These are phyloP conservation scores for Delonix regia DNA, from an alignment of 306 rosid genomes.

Conservation along the genomic window DNA sequence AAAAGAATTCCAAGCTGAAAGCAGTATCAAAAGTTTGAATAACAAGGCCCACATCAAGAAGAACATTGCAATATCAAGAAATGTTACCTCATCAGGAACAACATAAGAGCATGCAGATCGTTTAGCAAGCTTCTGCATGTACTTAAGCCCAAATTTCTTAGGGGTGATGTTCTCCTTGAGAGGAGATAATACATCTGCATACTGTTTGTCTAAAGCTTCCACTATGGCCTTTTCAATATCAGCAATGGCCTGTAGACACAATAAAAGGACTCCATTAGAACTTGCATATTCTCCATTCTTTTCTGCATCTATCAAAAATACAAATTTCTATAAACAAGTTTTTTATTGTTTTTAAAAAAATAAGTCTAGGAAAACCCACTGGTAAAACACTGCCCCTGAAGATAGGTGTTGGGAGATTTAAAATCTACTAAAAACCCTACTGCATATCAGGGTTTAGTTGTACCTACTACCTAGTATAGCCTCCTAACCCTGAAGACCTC, in stretches of 20 bases:
- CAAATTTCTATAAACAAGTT: neutral
- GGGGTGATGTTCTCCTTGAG: constrained; percentile 85
- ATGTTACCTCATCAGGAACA: constrained; percentile 85
- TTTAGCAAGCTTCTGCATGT: constrained; percentile 95
- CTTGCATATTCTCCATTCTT: neutral
- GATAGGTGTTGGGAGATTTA: neutral
- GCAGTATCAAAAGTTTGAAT: constrained; percentile 26
- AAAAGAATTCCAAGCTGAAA: constrained; percentile 84
- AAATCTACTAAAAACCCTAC: neutral
- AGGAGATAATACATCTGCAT: constrained; percentile 90
- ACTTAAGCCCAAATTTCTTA: constrained; percentile 94
- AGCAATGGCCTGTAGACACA: constrained; percentile 77
- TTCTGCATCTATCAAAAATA: constrained; percentile 7
- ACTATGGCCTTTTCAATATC: constrained; percentile 85
- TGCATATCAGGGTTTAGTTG: neutral
- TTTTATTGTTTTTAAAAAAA: neutral
- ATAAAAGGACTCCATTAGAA: neutral
- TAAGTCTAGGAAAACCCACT: neutral
- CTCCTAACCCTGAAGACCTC: neutral
- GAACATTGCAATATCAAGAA: constrained; percentile 15
- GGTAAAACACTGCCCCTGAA: neutral
- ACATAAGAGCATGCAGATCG: constrained; percentile 64
- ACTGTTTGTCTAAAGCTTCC: constrained; percentile 94
- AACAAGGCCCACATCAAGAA: constrained; percentile 13
- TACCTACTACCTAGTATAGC: neutral